These are phyloP conservation scores for Beauveria australis DNA, from an alignment of 2,329 filamentous ascomycete species.

Conservation along the genomic window DNA sequence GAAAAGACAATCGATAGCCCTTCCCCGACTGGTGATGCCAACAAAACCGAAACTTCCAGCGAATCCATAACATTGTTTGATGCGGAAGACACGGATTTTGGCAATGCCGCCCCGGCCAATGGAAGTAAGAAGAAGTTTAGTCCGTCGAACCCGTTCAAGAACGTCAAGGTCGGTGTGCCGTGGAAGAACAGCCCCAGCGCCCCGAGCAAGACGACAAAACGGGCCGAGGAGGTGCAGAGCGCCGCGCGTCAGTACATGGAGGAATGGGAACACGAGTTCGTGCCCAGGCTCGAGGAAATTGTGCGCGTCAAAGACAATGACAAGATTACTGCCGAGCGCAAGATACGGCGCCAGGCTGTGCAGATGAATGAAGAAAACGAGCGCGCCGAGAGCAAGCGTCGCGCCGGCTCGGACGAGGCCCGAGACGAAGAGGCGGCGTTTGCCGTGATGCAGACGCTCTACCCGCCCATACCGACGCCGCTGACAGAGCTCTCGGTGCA, in stretches of 20 bases:
- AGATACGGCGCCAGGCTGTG: constrained; percentile 35
- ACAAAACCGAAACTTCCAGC: constrained; percentile 11
- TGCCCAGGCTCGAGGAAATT: constrained; percentile 63
- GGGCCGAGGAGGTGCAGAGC: constrained; percentile 28
- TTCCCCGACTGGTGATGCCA: constrained; percentile 10
- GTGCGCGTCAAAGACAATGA: constrained; percentile 41
- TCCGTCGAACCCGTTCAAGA: constrained; percentile 5
- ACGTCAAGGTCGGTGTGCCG: constrained; percentile 15
- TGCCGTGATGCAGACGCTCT: constrained; percentile 40
- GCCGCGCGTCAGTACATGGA: constrained; percentile 63
- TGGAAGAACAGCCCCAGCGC: constrained; percentile 9
- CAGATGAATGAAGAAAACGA: constrained; percentile 27
- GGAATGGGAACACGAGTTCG: constrained; percentile 65
- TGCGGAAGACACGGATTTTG: constrained; percentile 3
- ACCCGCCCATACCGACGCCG: constrained; percentile 44
- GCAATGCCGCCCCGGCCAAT: background rate
- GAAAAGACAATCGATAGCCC: background rate
- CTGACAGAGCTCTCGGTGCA: constrained; percentile 47
- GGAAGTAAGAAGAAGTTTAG: background rate
- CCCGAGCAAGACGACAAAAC: constrained; percentile 2
- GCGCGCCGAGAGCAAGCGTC: constrained; percentile 29
- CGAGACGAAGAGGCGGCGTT: constrained; percentile 31
- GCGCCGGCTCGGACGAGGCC: constrained; percentile 25
- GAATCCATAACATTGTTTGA: constrained; percentile 11
- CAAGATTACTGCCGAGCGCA: constrained; percentile 39